Evolutionary conservation across 768 basidiomycete genomes (phyloP).

Genomic region (Boletellus sp.): DNA sequence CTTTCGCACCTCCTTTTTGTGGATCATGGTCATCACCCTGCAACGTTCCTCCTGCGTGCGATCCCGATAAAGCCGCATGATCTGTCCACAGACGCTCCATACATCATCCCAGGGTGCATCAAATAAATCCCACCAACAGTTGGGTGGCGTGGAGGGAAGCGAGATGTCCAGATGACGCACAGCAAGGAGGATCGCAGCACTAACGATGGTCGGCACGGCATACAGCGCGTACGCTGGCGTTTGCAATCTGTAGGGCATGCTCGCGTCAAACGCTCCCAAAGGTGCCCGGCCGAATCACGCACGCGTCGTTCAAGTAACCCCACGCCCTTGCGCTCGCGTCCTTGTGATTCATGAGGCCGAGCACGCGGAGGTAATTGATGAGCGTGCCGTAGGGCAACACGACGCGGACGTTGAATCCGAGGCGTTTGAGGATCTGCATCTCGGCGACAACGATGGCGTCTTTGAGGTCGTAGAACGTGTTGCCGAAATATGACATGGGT

Average conservation of each 20-base stretch:
- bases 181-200: constrained; percentile 82
- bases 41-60: constrained; percentile 44
- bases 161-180: constrained; percentile 68
- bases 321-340: constrained; percentile 77
- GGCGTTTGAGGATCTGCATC: constrained; percentile 95
- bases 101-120: constrained; percentile 90
- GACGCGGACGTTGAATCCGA: constrained; percentile 93
- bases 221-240: constrained; percentile 91
- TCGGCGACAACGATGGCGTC: constrained; percentile 92
- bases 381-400: constrained; percentile 91
- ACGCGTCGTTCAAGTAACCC: constrained; percentile 97
- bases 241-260: constrained; percentile 61
- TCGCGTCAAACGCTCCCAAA: not conserved
- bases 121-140: constrained; percentile 93
- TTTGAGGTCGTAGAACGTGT: constrained; percentile 90
- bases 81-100: constrained; percentile 76
- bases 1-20: constrained; percentile 74
- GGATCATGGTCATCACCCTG: constrained; percentile 53
- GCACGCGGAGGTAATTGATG: constrained; percentile 88
- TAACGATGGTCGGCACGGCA: constrained; percentile 84
- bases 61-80: constrained; percentile 75
- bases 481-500: constrained; percentile 87
- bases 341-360: constrained; percentile 75
- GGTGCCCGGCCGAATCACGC: constrained; percentile 33
- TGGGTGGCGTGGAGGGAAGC: constrained; percentile 65